Conservation (phyloP, 352 stramenopile species). For the Elongisporangium anandrum region DNA sequence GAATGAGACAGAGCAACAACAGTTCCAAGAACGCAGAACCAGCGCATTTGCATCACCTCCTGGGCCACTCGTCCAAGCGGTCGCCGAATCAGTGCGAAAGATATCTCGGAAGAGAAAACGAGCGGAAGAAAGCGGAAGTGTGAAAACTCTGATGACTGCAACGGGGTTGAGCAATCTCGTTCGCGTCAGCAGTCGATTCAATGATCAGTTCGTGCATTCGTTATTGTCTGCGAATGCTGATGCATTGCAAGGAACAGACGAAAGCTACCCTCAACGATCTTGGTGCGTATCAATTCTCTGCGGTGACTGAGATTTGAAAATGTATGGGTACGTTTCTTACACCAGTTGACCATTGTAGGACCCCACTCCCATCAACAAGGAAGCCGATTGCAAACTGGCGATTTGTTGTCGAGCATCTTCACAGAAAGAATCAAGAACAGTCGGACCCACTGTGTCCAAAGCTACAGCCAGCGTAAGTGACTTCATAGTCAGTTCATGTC, state of each 20-base stretch:
- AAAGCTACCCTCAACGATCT: slow-evolving; percentile 31
- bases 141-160: slow-evolving; percentile 10
- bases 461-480: slow-evolving; percentile 35
- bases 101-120: slow-evolving; percentile 40
- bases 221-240: slow-evolving; percentile 37
- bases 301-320: neutral
- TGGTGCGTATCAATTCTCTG: slow-evolving; percentile 21
- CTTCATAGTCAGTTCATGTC: slow-evolving; percentile 3
- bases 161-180: slow-evolving; percentile 20
- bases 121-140: slow-evolving; percentile 1
- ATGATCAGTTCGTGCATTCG: slow-evolving; percentile 37
- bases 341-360: slow-evolving; percentile 17
- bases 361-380: slow-evolving; percentile 43
- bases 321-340: neutral
- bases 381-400: slow-evolving; percentile 69
- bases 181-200: slow-evolving; percentile 27
- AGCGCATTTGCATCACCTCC: slow-evolving; percentile 40
- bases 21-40: neutral
- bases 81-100: slow-evolving; percentile 19
- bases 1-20: neutral
- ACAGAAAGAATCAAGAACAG: slow-evolving; percentile 13
- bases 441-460: slow-evolving; percentile 17
- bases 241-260: slow-evolving; percentile 36
- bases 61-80: slow-evolving; percentile 29
- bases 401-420: slow-evolving; percentile 55